Conservation (phyloP, 2,329 filamentous ascomycete species). For the Diaporthe capsici region DNA sequence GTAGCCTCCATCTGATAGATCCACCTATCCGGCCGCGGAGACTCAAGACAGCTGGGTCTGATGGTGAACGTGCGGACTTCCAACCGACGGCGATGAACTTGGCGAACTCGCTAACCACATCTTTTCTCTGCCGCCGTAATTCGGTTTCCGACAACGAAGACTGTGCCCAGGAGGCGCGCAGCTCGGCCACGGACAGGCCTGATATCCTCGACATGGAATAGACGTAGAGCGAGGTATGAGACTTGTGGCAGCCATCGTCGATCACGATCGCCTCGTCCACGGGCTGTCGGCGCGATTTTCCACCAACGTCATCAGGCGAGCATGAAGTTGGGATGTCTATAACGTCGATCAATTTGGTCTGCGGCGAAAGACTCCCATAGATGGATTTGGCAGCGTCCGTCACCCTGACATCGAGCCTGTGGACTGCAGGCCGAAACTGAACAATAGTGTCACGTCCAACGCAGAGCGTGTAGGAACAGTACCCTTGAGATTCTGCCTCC, state of each 20-base stretch:
- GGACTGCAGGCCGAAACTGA: constrained; percentile 63
- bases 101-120: constrained; percentile 59
- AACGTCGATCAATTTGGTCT: constrained; percentile 55
- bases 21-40: constrained; percentile 55
- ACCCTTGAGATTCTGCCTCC: constrained; percentile 60
- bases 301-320: neutral
- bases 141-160: neutral
- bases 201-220: constrained; percentile 59
- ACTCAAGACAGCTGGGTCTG: constrained; percentile 17
- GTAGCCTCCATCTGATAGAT: constrained; percentile 57
- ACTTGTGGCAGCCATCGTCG: constrained; percentile 29
- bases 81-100: constrained; percentile 57
- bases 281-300: neutral
- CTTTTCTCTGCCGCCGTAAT: constrained; percentile 44
- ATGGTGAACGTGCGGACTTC: constrained; percentile 44
- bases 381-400: constrained; percentile 54
- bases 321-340: constrained; percentile 41
- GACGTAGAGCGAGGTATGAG: constrained; percentile 48
- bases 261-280: constrained; percentile 43
- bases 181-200: constrained; percentile 57
- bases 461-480: constrained; percentile 65
- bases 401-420: constrained; percentile 57
- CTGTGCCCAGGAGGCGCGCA: constrained; percentile 42
- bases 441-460: constrained; percentile 56
- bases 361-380: constrained; percentile 59